These are phyloP conservation scores for Phytophthora litchii DNA, from an alignment of 352 stramenopile species.

Conservation along the genomic window DNA sequence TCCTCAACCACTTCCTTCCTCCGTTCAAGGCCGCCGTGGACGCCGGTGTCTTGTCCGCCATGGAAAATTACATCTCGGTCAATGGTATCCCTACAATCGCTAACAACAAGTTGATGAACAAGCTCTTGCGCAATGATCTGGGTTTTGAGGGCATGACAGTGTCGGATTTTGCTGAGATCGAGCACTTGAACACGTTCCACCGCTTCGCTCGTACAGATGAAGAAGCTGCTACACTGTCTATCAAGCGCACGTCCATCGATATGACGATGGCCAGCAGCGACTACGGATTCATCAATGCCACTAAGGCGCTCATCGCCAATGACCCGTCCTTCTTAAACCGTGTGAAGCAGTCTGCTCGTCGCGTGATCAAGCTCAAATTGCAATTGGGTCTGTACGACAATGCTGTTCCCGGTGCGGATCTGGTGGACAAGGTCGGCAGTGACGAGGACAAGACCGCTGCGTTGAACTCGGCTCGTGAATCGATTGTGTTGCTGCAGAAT, in stretches of 20 bases:
- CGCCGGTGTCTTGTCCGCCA: conserved; percentile 80
- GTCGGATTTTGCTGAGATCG: conserved; percentile 91
- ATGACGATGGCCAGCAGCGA: conserved; percentile 88
- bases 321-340: conserved; percentile 43
- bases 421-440: conserved; percentile 50
- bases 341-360: conserved; percentile 58
- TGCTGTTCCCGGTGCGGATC: conserved; percentile 54
- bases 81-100: conserved; percentile 90
- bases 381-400: conserved; percentile 70
- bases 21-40: conserved; percentile 78
- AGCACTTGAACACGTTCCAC: conserved; percentile 75
- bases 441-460: conserved; percentile 50
- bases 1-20: conserved; percentile 84
- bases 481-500: conserved; percentile 87
- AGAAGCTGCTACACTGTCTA: conserved; percentile 61
- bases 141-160: conserved; percentile 86
- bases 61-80: conserved; percentile 93
- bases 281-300: conserved; percentile 57
- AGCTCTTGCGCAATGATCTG: conserved; percentile 80
- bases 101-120: conserved; percentile 75
- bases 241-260: conserved; percentile 84
- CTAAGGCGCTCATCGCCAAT: conserved; percentile 50
- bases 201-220: conserved; percentile 47
- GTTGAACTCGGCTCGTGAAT: conserved; percentile 68
- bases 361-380: conserved; percentile 77